Evolutionary conservation across 345 rosid species (phyloP), one percentile per base, ranked within the genome.

Genomic region (Ricinus communis): DNA sequence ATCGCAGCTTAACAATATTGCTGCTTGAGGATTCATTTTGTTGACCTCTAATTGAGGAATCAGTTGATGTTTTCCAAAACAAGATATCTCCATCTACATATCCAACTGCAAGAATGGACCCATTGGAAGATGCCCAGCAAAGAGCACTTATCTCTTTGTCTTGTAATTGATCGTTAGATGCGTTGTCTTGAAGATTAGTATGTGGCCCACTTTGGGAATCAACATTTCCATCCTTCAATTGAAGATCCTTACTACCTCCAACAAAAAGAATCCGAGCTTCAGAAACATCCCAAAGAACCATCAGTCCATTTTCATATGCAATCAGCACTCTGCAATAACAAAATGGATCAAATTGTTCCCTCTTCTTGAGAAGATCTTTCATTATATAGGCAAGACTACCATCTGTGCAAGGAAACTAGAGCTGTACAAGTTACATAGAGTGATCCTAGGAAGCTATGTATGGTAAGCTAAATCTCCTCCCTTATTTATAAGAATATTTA

Each of bases 81-180:
- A 88, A 55, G 77, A 91, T 85, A 80, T 93, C 98, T 38, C 98
- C 97, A 75, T 91, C 98, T 25, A 87, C 82, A 82, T 89, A 93
- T 69, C 98, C 98, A 65, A 88, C 96, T 21, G 93, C 93, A 75
- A 91, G 87, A 80, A 89, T 74, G 52, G 98, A 89, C 55, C 97
- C 98, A 81, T 83, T 81, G 57, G 83, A 66, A 43, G 96, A 87
- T 71, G 93, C 91, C 98, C 98, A 93, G 79, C 98, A 88, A 60
- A 93, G 78, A 72, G 96, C 84, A 82, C 85, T 85, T 79, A 93
- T 91, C 82, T 93, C 92, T 87, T 89, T 93, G 71, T 85, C 96
- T 73, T 66, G 74, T 46, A 60, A 78, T 47, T 83, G 85, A 72
- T 78, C 57, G 64, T 80, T 74, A 30, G 71, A 78, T 55, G 40